These are phyloP conservation scores for Trametes sanguinea DNA, from an alignment of 768 basidiomycete species.

Conservation along the genomic window DNA sequence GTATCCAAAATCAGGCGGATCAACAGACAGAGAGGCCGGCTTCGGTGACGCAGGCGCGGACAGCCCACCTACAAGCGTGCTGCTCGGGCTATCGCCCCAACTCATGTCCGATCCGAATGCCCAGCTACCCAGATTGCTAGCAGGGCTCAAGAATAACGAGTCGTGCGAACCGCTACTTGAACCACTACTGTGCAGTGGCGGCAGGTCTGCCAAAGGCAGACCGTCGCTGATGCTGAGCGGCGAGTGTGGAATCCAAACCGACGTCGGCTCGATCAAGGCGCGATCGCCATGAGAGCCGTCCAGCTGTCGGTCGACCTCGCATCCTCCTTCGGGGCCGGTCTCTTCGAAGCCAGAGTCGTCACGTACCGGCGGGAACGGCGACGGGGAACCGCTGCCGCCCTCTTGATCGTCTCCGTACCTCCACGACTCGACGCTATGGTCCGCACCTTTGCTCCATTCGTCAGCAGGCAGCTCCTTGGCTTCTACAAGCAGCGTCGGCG, in stretches of 20 bases:
- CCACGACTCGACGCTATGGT: conserved; percentile 13
- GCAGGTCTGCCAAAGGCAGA: conserved; percentile 12
- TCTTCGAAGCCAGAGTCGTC: conserved; percentile 28
- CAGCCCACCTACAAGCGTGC: conserved; percentile 11
- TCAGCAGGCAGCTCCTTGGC: conserved; percentile 17
- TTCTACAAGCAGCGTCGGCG: conserved; percentile 20
- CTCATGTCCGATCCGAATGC: conserved; percentile 11
- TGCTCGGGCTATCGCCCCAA: conserved; percentile 21
- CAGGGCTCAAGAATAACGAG: conserved; percentile 1
- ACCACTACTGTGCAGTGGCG: conserved; percentile 3
- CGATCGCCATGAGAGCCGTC: conserved; percentile 5
- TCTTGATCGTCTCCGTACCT: conserved; percentile 14
- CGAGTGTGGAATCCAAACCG: conserved; percentile 21
- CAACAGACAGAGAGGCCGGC: conserved; percentile 13
- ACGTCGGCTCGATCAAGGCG: conserved; percentile 23
- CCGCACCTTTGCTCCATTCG: conserved; percentile 3
- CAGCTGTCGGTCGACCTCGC: conserved; percentile 1
- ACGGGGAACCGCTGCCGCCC: conserved; percentile 9
- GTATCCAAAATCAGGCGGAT: conserved; percentile 5
- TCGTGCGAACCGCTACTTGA: conserved; percentile 4
- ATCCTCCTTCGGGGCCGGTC: conserved; percentile 12
- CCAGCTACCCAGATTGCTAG: conserved; percentile 1
- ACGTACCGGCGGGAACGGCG: conserved; percentile 22
- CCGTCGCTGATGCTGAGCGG: conserved; percentile 20
- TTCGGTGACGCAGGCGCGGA: conserved; percentile 19